phyloP scores from a whole-genome alignment of 1,284 basidiomycete species.

The Coniophora puteana region DNA sequence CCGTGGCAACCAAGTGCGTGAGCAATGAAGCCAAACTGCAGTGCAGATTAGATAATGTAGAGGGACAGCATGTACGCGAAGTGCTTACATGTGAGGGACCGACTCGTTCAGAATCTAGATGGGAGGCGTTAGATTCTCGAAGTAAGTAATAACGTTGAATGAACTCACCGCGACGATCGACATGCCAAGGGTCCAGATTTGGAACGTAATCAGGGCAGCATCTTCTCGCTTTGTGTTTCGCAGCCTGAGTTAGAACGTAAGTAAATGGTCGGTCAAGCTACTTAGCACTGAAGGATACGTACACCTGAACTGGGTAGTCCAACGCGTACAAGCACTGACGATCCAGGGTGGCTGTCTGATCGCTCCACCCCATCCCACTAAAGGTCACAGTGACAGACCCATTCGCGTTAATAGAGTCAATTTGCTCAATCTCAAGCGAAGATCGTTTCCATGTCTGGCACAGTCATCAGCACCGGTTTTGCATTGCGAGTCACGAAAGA shows the following conservation, averaged over 20 bases:
- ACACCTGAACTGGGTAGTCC: constrained; percentile 66
- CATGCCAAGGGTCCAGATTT: constrained; percentile 79
- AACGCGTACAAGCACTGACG: constrained; percentile 51
- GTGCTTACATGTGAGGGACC: constrained; percentile 64
- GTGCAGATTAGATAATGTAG: background rate
- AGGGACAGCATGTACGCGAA: background rate
- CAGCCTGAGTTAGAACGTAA: constrained; percentile 40
- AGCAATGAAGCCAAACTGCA: constrained; percentile 57
- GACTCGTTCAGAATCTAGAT: constrained; percentile 66
- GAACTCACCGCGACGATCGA: constrained; percentile 59
- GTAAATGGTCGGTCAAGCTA: background rate
- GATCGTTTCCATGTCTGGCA: background rate
- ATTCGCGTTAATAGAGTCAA: constrained; percentile 18
- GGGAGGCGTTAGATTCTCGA: background rate
- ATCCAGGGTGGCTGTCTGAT: constrained; percentile 34
- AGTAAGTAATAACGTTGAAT: background rate
- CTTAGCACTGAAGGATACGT: constrained; percentile 13
- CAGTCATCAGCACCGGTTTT: background rate
- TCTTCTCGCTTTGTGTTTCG: constrained; percentile 74
- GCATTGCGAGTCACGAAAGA: background rate
- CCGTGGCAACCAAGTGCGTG: constrained; percentile 68
- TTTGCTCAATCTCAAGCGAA: constrained; percentile 5
- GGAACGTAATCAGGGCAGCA: constrained; percentile 71
- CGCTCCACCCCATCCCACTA: constrained; percentile 34
- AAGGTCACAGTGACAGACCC: constrained; percentile 40